These are phyloP conservation scores for Crucihimalaya himalaica DNA, from an alignment of 345 rosid genomes.

Conservation along the genomic window DNA sequence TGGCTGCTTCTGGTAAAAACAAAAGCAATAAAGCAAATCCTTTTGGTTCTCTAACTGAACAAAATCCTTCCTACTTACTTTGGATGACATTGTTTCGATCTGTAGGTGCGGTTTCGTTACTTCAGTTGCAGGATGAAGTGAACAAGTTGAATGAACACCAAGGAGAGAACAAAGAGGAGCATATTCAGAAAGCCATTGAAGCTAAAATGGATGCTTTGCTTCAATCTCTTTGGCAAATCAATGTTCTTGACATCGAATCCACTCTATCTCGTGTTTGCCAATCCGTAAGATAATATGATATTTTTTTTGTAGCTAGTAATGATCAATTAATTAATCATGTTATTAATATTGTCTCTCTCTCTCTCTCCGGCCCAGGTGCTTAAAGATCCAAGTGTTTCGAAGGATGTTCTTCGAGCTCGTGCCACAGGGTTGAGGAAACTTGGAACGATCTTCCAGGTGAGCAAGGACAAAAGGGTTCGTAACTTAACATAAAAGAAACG, in stretches of 20 bases:
- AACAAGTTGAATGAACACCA: conserved; percentile 53
- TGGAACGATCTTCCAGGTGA: conserved; percentile 85
- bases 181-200: conserved; percentile 64
- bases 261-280: conserved; percentile 84
- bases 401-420: conserved; percentile 58
- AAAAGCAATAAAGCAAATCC: neutral
- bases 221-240: conserved; percentile 93
- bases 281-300: conserved; percentile 54
- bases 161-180: conserved; percentile 71
- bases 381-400: conserved; percentile 73
- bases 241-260: conserved; percentile 88
- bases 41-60: neutral
- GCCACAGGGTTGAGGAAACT: conserved; percentile 78
- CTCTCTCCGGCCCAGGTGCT: conserved; percentile 53
- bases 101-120: conserved; percentile 79
- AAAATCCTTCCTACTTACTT: conserved; percentile 41
- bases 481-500: conserved; percentile 7
- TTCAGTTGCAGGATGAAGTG: conserved; percentile 82
- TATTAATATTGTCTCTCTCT: neutral
- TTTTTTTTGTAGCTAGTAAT: neutral
- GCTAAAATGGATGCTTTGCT: conserved; percentile 80
- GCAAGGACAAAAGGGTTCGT: conserved; percentile 40
- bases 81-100: conserved; percentile 61
- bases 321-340: neutral
- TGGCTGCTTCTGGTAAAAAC: conserved; percentile 88